Base-by-base conservation (phyloP, 108 stramenopile genomes). In the Conticribra weissflogii region DNA sequence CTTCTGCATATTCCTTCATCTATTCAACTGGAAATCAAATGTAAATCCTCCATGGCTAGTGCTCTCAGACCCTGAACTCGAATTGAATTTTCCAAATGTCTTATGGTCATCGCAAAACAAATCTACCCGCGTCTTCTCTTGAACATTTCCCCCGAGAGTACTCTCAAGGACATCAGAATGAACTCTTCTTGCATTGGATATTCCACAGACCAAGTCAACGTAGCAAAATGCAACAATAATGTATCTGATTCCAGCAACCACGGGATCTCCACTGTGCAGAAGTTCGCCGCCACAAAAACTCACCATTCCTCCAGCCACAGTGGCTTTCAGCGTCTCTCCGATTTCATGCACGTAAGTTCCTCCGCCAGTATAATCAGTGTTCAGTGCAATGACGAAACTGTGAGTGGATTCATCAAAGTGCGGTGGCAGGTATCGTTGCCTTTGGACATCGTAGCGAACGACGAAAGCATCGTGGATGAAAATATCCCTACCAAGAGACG, bases 401-500 rank as follows among this genome's bases (percentile, higher is more conserved):
- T 93, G 89, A 2, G 92, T 88, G 2, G 90, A 93, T 72, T 97
- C 94, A 63, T 97, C 97, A 33, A 68, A 70, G 60, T 97, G 97
- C n/a, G 93, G 67, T 8, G 97, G 96, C 49, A 97, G 68, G 54
- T 77, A 72, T 51, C 82, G 70, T 67, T 89, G 94, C 24, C 60
- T 47, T 27, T 72, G 60, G 36, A 85, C 88, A 54, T 86, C 78
- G 72, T 98, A 98, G 41, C 88, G 72, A 22, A 96, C 96, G 21
- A 96, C 56, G 73, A 98, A 98, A 24, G 96, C 96, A 76, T 98
- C 97, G 73, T 96, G 93, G 8, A 96, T 56, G 21, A 66, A 79
- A 18, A 78, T 71, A 33, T 75, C 68, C 22, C 74, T 50, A n/a
- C 64, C 29, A 31, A 21, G 24, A 12, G 76, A 54, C 23, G 47